Evolutionary conservation across 495 filamentous ascomycete genomes (phyloP), one percentile per base, ranked within the genome.

Genomic region (Amphirosellinia nigrospora): DNA sequence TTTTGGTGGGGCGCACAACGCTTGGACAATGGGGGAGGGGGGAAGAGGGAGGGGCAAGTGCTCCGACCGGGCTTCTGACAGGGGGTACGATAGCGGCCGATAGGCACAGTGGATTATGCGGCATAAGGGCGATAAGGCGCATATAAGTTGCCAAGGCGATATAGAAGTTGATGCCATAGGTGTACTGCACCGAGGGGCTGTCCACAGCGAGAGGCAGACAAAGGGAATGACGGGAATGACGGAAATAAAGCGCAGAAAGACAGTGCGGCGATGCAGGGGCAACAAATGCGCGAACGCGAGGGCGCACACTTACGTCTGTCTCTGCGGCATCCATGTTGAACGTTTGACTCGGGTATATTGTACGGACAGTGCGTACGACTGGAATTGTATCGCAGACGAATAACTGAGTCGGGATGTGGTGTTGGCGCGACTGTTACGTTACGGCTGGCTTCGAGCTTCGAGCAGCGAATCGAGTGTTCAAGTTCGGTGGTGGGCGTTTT

Each of bases 1-100:
- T 50, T 66, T 65, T 66, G 55, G 69, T 71, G 69, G 69, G 62
- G 69, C 53, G 39, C 52, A 66, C 61, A 65, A 28, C 28, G 60
- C 36, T 26, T 23, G 23, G 13, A n/a, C n/a, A n/a, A 58, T n/a
- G 26, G 55, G 52, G 16, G 7, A 30, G 52, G 4, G 38, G 7
- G 9, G 28, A 7, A 68, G 64, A 55, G 55, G 52, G 66, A 68
- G 66, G 66, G 66, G 66, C 66, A 68, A 41, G 46, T 60, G 26
- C 21, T 21, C 30, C 39, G 36, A 21, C 34, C 16, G 36, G 64
- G 0, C 38, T 9, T 8, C 26, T n/a, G 48, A 45, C 64, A 53
- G 36, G 34, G 64, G 64, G 30, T 66, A 7, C n/a, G 48, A 58
- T 41, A 58, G 64, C 23, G 30, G 61, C 30, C 55, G 55, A 58